Evolutionary conservation across 345 rosid species (phyloP).

Genomic region (Hevea brasiliensis): DNA sequence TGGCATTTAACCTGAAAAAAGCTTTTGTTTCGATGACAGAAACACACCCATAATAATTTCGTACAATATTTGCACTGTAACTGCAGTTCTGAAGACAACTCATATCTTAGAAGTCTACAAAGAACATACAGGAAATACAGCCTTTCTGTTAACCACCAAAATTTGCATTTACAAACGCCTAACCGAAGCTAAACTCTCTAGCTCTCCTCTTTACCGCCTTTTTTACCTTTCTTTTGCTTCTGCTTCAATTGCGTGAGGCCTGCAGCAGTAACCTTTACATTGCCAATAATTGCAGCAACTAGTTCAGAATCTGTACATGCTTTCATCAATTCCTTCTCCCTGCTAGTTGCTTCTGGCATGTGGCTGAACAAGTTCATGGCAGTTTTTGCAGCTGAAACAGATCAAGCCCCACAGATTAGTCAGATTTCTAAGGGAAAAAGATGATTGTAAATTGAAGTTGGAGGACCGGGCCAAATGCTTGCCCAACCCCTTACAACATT

Average conservation of each 20-base stretch:
- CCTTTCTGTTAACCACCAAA: background rate
- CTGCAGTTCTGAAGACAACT: background rate
- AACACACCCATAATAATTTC: no score
- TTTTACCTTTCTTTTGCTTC: constrained; percentile 91
- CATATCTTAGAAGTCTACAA: background rate
- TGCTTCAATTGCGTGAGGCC: constrained; percentile 94
- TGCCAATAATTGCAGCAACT: constrained; percentile 86
- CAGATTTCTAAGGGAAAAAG: background rate
- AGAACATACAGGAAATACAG: background rate
- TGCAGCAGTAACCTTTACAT: constrained; percentile 83
- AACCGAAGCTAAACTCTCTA: background rate
- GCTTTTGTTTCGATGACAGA: no score
- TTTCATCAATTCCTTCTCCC: constrained; percentile 97
- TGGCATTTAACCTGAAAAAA: no score
- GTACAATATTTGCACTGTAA: background rate
- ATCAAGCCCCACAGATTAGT: background rate
- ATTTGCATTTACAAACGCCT: background rate
- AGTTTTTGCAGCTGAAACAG: constrained; percentile 69
- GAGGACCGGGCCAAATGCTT: background rate
- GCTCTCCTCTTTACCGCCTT: constrained; percentile 37
- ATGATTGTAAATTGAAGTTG: background rate
- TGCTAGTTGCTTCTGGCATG: constrained; percentile 66
- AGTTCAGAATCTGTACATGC: constrained; percentile 94
- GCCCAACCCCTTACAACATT: background rate
- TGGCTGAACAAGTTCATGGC: constrained; percentile 92